Conservation (phyloP, 768 basidiomycete genomes). For the Boletus huronensis region DNA sequence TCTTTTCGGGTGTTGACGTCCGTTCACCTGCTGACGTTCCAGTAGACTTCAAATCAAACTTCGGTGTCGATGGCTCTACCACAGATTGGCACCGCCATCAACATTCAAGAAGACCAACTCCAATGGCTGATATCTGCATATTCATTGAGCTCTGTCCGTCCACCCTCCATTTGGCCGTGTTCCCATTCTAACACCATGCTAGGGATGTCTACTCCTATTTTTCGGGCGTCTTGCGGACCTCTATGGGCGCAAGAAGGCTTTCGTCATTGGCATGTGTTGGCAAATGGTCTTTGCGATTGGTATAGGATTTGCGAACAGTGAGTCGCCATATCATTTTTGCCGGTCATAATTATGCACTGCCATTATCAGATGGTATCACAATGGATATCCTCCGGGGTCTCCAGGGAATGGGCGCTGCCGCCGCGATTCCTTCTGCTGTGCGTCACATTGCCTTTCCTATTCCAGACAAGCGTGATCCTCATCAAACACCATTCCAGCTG, state of each 20-base stretch:
- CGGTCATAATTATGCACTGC: background rate
- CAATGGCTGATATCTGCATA: constrained; percentile 72
- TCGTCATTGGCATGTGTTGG: constrained; percentile 54
- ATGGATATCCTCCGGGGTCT: constrained; percentile 72
- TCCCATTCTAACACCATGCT: constrained; percentile 5
- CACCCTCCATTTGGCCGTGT: background rate
- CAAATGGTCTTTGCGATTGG: constrained; percentile 58
- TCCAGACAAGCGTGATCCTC: background rate
- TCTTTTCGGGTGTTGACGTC: background rate
- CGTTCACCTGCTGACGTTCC: constrained; percentile 1
- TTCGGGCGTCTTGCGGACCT: constrained; percentile 79
- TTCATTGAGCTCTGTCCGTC: constrained; percentile 61
- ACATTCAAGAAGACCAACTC: constrained; percentile 48
- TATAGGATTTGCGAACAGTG: constrained; percentile 61
- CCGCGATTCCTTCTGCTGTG: constrained; percentile 71
- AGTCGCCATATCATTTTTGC: background rate
- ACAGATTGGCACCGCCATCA: constrained; percentile 46
- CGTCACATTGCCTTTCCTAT: constrained; percentile 16
- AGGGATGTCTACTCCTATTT: constrained; percentile 78
- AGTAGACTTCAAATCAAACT: constrained; percentile 35
- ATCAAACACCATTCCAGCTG: constrained; percentile 38
- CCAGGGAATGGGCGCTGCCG: constrained; percentile 79
- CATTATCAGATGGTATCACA: constrained; percentile 48
- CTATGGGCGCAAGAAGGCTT: constrained; percentile 69
- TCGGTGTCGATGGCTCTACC: constrained; percentile 51